Evolutionary conservation across 495 filamentous ascomycete genomes (phyloP).

Genomic region (Tetracladium setigerum): DNA sequence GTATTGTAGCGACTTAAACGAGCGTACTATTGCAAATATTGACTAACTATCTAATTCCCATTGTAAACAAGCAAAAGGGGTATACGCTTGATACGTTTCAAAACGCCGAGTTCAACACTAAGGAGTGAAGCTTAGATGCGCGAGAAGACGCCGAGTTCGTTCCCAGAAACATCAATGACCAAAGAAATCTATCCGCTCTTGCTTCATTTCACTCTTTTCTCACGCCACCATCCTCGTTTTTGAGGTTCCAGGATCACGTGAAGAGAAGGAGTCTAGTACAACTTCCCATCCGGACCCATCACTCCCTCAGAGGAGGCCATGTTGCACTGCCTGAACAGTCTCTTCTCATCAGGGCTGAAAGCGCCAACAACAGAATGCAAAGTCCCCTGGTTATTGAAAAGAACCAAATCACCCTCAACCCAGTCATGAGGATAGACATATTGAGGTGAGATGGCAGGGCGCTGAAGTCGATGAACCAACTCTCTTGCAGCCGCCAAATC

Average conservation of each 20-base stretch:
- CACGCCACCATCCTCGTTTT: neutral
- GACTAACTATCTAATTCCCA: neutral
- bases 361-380: slow-evolving; percentile 67
- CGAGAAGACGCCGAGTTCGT: slow-evolving; percentile 23
- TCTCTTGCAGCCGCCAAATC: slow-evolving; percentile 58
- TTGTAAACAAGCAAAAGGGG: slow-evolving; percentile 15
- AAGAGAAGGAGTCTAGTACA: slow-evolving; percentile 12
- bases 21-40: too few relatives aligned
- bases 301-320: slow-evolving; percentile 52
- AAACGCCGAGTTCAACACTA: slow-evolving; percentile 23
- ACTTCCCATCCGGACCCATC: slow-evolving; percentile 32
- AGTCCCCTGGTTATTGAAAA: slow-evolving; percentile 68
- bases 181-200: neutral
- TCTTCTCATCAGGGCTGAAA: slow-evolving; percentile 60
- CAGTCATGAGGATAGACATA: slow-evolving; percentile 68
- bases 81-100: slow-evolving; percentile 24
- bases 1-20: too few relatives aligned
- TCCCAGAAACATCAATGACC: slow-evolving; percentile 5
- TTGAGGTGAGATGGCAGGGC: slow-evolving; percentile 60
- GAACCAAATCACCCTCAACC: slow-evolving; percentile 63
- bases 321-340: slow-evolving; percentile 71
- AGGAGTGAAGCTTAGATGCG: slow-evolving; percentile 17
- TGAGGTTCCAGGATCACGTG: neutral
- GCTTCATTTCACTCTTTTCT: neutral
- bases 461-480: slow-evolving; percentile 57